These are phyloP conservation scores for Lasiodiplodia sp. DNA, from an alignment of 2,329 filamentous ascomycete species.

Conservation along the genomic window DNA sequence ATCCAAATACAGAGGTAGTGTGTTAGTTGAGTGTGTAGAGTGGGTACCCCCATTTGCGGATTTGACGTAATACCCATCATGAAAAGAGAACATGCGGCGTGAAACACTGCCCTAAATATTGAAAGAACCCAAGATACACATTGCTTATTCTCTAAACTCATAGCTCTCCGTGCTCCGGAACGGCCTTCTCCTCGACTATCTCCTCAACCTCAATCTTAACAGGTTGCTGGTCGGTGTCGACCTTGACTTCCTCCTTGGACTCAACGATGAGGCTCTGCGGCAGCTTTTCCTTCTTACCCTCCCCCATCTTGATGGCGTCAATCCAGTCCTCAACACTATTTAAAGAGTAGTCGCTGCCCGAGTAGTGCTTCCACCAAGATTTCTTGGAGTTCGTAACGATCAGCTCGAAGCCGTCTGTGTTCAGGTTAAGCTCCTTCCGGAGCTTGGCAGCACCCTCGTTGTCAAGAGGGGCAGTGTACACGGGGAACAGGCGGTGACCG, in stretches of 20 bases:
- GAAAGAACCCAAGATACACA: not conserved
- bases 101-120: no score
- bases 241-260: conserved; percentile 35
- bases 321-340: conserved; percentile 82
- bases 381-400: conserved; percentile 86
- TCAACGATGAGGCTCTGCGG: conserved; percentile 56
- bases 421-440: conserved; percentile 68
- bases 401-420: conserved; percentile 67
- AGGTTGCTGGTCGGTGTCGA: conserved; percentile 38
- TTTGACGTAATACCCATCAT: no score
- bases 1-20: no score
- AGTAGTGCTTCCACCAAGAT: conserved; percentile 82
- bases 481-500: conserved; percentile 77
- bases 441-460: conserved; percentile 66
- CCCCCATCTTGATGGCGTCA: conserved; percentile 88
- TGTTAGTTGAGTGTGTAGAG: no score
- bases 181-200: conserved; percentile 35
- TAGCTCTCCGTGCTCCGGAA: conserved; percentile 40
- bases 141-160: conserved; percentile 15
- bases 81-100: no score
- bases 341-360: conserved; percentile 62
- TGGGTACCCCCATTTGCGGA: no score
- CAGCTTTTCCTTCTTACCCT: conserved; percentile 78
- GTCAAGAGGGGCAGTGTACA: conserved; percentile 74
- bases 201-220: conserved; percentile 45